A percentile compares a stretch with the other conserved stretches of the same genome.
phyloP scores from a whole-genome alignment of 2,329 filamentous ascomycete species.

The Pezicula radicicola region DNA sequence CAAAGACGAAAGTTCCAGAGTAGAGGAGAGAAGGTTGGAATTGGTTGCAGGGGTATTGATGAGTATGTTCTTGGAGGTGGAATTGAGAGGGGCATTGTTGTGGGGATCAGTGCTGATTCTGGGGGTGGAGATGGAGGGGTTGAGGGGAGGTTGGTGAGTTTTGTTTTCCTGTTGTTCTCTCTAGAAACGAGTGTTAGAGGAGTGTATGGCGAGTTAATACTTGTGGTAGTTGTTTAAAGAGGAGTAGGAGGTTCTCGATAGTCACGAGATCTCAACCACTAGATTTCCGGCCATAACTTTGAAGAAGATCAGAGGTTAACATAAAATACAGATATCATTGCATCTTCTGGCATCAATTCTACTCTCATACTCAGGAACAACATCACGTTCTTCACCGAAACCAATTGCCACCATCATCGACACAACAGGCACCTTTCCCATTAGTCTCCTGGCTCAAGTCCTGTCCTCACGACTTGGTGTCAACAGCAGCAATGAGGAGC shows the following conservation, averaged over 20 bases:
- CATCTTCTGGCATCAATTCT: conserved; percentile 21
- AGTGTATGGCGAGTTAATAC: no score
- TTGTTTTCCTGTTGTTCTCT: conserved; percentile 1
- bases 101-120: conserved; percentile 24
- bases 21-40: conserved; percentile 12
- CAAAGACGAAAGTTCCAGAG: conserved; percentile 14
- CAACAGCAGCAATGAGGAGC: conserved; percentile 5
- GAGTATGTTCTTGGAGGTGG: conserved; percentile 20
- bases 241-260: background rate
- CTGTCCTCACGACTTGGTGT: conserved; percentile 4
- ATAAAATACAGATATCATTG: conserved; percentile 20
- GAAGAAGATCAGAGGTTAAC: background rate
- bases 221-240: background rate
- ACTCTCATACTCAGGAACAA: conserved; percentile 5
- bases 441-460: conserved; percentile 22
- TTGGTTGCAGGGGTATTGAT: conserved; percentile 23
- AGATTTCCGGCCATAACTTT: background rate
- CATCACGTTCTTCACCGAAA: background rate
- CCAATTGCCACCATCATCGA: conserved; percentile 24
- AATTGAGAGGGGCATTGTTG: conserved; percentile 17
- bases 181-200: background rate
- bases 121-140: conserved; percentile 1
- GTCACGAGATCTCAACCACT: background rate
- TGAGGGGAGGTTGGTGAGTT: conserved; percentile 24
- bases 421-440: conserved; percentile 25